phyloP scores from a whole-genome alignment of 2,329 filamentous ascomycete species.

The Lasiodiplodia sp. region DNA sequence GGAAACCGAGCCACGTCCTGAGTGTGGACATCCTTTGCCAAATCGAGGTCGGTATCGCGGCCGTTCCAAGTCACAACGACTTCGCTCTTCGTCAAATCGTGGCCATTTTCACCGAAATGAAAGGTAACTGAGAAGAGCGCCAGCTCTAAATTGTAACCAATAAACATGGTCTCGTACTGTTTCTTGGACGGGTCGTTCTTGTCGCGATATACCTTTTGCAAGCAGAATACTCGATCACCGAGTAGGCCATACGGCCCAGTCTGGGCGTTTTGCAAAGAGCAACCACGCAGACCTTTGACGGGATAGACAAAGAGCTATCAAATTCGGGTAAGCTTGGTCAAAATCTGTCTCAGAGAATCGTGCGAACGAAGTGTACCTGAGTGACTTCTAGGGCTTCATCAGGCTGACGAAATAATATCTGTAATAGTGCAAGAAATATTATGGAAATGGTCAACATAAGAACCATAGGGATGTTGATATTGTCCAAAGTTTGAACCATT shows the following conservation, averaged over 20 bases:
- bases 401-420: not conserved
- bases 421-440: not conserved
- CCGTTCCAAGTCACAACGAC: not conserved
- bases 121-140: slow-evolving; percentile 31
- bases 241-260: slow-evolving; percentile 32
- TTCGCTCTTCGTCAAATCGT: not conserved
- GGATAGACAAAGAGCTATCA: slow-evolving; percentile 32
- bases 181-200: slow-evolving; percentile 30
- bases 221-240: slow-evolving; percentile 34
- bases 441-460: not conserved
- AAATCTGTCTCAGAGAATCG: not conserved
- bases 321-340: not conserved
- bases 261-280: slow-evolving; percentile 27
- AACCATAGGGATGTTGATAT: not conserved
- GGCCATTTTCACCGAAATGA: not conserved
- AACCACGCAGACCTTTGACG: slow-evolving; percentile 32
- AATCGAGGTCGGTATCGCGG: not conserved
- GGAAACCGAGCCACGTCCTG: not conserved
- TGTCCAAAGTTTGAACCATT: not conserved
- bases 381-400: not conserved
- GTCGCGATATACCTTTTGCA: slow-evolving; percentile 34
- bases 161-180: slow-evolving; percentile 33
- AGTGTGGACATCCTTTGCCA: not conserved
- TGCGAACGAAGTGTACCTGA: not conserved
- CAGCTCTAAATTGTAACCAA: slow-evolving; percentile 34